phyloP scores from a whole-genome alignment of 1,139 yeast genomes.

The Candida glucosophila region DNA sequence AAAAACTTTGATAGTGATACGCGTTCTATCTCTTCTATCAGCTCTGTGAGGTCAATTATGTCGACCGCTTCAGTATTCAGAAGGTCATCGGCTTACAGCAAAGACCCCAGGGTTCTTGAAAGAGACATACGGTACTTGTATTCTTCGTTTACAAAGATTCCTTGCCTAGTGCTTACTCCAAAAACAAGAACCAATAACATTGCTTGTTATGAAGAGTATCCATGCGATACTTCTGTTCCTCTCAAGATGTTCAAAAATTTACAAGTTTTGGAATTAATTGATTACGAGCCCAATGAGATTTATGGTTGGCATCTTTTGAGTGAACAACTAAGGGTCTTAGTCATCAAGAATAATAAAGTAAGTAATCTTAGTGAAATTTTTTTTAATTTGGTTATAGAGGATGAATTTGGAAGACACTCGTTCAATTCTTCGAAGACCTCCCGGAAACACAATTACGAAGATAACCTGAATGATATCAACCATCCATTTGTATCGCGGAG shows the following conservation, averaged over 20 bases:
- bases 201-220: slow-evolving; percentile 59
- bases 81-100: slow-evolving; percentile 27
- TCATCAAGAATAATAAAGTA: slow-evolving; percentile 42
- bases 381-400: slow-evolving; percentile 46
- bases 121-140: slow-evolving; percentile 50
- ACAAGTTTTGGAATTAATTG: slow-evolving; percentile 51
- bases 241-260: slow-evolving; percentile 50
- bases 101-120: slow-evolving; percentile 35
- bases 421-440: slow-evolving; percentile 12
- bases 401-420: slow-evolving; percentile 39
- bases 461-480: slow-evolving; percentile 9
- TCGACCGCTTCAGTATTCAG: slow-evolving; percentile 38
- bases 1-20: slow-evolving; percentile 47
- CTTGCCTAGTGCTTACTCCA: slow-evolving; percentile 53
- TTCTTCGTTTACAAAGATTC: slow-evolving; percentile 59
- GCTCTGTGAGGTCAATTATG: slow-evolving; percentile 51
- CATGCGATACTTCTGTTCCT: slow-evolving; percentile 65
- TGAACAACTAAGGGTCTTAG: slow-evolving; percentile 47
- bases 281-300: slow-evolving; percentile 55
- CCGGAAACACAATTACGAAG: slow-evolving; percentile 14
- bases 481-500: slow-evolving; percentile 7
- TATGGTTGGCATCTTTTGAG: slow-evolving; percentile 58
- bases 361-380: slow-evolving; percentile 43
- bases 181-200: slow-evolving; percentile 49
- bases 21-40: slow-evolving; percentile 53